Evolutionary conservation across 352 stramenopile genomes (phyloP).

Genomic region (Phytophthora brassicae): DNA sequence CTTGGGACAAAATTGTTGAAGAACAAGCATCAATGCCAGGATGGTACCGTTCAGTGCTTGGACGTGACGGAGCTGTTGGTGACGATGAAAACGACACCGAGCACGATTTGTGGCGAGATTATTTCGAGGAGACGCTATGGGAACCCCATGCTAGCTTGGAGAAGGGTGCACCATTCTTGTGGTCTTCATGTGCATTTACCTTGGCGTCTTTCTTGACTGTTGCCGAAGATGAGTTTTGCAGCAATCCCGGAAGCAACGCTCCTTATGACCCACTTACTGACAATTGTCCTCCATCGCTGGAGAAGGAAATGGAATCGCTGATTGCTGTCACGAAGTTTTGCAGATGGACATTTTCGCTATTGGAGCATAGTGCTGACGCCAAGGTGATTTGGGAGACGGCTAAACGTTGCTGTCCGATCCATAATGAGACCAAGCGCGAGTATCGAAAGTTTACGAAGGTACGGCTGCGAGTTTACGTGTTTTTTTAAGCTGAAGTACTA

Average conservation of each 20-base stretch:
- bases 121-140: constrained; percentile 88
- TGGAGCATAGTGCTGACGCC: constrained; percentile 82
- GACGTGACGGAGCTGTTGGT: constrained; percentile 56
- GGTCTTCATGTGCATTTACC: constrained; percentile 82
- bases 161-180: constrained; percentile 84
- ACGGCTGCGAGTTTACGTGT: neutral
- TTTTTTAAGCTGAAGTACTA: neutral
- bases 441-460: constrained; percentile 89
- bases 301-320: constrained; percentile 84
- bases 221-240: constrained; percentile 59
- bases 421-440: constrained; percentile 84
- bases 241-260: constrained; percentile 6
- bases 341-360: constrained; percentile 84
- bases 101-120: constrained; percentile 83
- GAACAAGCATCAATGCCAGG: constrained; percentile 61
- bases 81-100: constrained; percentile 53
- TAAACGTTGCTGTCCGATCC: constrained; percentile 84
- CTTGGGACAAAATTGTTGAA: constrained; percentile 65
- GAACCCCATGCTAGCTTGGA: constrained; percentile 85
- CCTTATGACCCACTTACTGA: constrained; percentile 63
- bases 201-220: constrained; percentile 76
- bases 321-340: constrained; percentile 82
- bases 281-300: constrained; percentile 58
- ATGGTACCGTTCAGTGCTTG: constrained; percentile 74
- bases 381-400: constrained; percentile 89